Base-by-base conservation (phyloP, 192 early-diverging fungal species). In the Coemansia sp. region DNA sequence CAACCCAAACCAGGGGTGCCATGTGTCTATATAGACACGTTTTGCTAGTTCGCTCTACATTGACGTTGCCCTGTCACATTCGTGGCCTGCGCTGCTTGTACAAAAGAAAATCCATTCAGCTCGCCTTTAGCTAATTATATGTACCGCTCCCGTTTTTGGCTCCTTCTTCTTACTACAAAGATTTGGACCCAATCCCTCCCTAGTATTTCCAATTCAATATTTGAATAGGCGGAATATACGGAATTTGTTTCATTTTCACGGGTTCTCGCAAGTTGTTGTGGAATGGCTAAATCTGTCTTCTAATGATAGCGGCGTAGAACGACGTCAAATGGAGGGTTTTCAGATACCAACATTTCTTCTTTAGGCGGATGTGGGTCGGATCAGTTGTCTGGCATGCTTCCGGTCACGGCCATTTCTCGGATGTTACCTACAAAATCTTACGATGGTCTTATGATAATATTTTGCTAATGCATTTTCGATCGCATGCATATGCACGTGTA, bases 401-500 rank as follows among this genome's bases (percentile, higher is more conserved):
- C 30, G 30, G 24, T 26, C 51, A 26, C 15, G 20, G 2, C 6
- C 21, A 0, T 53, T 26, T 53, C 51, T 26, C 23, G 14, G 14
- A 9, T 26, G 23, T 10, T 23, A 11, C 23, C 24, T 26, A 23
- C 6, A 0, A 23, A 26, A 11, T 14, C 24, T 26, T 26, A 26
- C 51, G 24, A 53, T 23, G 4, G 21, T 26, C 51, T 26, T 23
- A 53, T 26, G 51, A 23, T 26, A 23, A 26, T 53, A 26, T 18
- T 16, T 18, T 46, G 15, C 14, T 12, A 12, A 46, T 26, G 23
- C 24, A 53, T 53, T 26, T 14, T 10, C 51, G 51, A 53, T 53
- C 51, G 51, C 51, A 53, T 53, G 51, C 51, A 53, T 53, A 53
- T 21, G 24, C 51, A 53, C 51, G 23, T 53, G 48, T 6, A 8